phyloP scores from a whole-genome alignment of 1,284 basidiomycete species.

The Cystobasidiaceae sp. region DNA sequence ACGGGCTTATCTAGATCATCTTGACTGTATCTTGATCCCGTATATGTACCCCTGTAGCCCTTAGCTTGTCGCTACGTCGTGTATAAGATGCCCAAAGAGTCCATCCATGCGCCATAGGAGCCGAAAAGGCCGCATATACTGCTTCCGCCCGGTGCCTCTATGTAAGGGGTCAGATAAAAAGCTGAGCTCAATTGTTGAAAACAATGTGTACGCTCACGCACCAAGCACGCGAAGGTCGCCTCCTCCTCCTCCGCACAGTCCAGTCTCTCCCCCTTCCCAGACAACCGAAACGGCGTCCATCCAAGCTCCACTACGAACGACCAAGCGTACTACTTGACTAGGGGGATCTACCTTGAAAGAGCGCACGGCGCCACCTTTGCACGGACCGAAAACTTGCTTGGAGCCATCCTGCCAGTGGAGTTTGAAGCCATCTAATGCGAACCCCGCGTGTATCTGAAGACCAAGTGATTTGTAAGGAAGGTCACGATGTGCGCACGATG shows the following conservation, averaged over 20 bases:
- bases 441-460: slow-evolving; percentile 5
- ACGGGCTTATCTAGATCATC: too few relatives aligned
- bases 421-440: slow-evolving; percentile 26
- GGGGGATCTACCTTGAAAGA: slow-evolving; percentile 24
- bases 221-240: slow-evolving; percentile 26
- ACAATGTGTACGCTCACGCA: too few relatives aligned
- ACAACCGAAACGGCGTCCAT: slow-evolving; percentile 27
- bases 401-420: slow-evolving; percentile 27
- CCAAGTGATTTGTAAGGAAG: background rate
- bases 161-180: too few relatives aligned
- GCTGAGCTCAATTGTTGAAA: too few relatives aligned
- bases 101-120: slow-evolving; percentile 18
- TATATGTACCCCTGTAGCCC: too few relatives aligned
- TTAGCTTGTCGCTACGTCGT: too few relatives aligned
- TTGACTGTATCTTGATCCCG: too few relatives aligned
- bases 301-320: slow-evolving; percentile 29
- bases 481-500: background rate
- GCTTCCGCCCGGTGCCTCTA: slow-evolving; percentile 19
- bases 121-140: slow-evolving; percentile 16
- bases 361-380: slow-evolving; percentile 7
- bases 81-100: slow-evolving; percentile 19
- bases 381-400: slow-evolving; percentile 20
- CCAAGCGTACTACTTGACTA: slow-evolving; percentile 15
- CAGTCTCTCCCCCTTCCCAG: slow-evolving; percentile 27
- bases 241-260: slow-evolving; percentile 22